A percentile compares a stretch with the other conserved stretches of the same genome.
phyloP scores from a whole-genome alignment of 345 rosid species.

The Eucalyptus coolabah region DNA sequence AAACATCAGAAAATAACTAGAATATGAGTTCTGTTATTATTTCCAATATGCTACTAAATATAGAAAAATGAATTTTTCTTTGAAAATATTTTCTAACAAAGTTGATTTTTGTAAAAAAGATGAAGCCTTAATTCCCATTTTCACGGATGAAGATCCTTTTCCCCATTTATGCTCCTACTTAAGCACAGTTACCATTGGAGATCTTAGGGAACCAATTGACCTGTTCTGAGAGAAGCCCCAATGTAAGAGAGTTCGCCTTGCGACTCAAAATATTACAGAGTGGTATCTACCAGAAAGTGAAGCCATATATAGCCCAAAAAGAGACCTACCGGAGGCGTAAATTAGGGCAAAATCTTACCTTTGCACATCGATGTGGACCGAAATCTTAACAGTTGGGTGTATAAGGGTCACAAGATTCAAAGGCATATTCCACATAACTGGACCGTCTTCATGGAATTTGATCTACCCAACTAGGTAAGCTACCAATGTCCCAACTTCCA shows the following conservation, averaged over 20 bases:
- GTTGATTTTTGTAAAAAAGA: background rate
- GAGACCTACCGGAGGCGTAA: background rate
- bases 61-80: background rate
- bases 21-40: background rate
- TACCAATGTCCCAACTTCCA: background rate
- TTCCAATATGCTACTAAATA: background rate
- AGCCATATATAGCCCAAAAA: background rate
- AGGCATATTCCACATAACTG: background rate
- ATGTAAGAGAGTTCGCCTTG: background rate
- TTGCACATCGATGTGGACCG: background rate
- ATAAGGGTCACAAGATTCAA: background rate
- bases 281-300: background rate
- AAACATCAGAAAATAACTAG: background rate
- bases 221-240: background rate
- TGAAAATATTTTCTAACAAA: background rate
- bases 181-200: background rate
- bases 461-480: background rate
- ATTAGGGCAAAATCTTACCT: background rate
- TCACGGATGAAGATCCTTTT: background rate
- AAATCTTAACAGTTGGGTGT: background rate
- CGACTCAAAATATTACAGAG: background rate
- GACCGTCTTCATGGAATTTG: background rate
- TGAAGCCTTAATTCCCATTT: background rate
- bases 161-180: background rate
- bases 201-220: background rate